Conservation (phyloP, 257 asterid genomes). For the Linaria vulgaris region DNA sequence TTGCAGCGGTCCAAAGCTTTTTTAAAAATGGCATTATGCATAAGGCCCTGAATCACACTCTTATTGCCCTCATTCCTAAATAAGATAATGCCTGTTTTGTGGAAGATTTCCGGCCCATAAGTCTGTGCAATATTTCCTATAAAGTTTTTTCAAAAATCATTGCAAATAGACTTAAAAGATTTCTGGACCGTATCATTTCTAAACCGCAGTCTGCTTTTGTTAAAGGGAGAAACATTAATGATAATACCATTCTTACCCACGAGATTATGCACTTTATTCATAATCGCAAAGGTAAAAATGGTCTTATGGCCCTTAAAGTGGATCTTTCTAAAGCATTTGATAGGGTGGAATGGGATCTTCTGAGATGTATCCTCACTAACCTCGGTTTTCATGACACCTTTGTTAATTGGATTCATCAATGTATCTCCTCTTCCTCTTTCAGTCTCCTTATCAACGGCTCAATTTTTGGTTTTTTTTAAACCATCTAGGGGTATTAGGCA, state of each 20-base stretch:
- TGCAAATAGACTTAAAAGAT: too few relatives aligned
- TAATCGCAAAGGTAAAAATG: too few relatives aligned
- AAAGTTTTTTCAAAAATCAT: too few relatives aligned
- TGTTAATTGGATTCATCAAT: not conserved
- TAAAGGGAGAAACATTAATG: too few relatives aligned
- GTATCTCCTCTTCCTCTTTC: not conserved
- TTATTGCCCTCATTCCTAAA: not conserved
- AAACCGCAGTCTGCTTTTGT: too few relatives aligned
- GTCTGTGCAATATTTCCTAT: not conserved
- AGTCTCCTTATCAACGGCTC: not conserved
- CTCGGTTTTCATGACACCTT: not conserved
- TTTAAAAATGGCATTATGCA: not conserved
- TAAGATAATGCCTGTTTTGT: not conserved
- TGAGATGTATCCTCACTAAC: too few relatives aligned
- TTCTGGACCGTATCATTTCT: too few relatives aligned
- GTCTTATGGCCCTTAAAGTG: too few relatives aligned
- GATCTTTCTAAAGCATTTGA: too few relatives aligned
- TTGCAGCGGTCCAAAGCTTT: not conserved
- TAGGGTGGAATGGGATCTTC: too few relatives aligned
- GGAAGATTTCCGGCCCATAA: not conserved
- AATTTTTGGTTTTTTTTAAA: not conserved
- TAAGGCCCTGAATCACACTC: not conserved
- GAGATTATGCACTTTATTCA: too few relatives aligned
- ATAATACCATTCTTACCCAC: too few relatives aligned
- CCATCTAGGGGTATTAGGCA: not conserved